Evolutionary conservation across 139 green algal species (phyloP), one percentile per base, ranked within the genome.

Genomic region (Volvox reticuliferus): DNA sequence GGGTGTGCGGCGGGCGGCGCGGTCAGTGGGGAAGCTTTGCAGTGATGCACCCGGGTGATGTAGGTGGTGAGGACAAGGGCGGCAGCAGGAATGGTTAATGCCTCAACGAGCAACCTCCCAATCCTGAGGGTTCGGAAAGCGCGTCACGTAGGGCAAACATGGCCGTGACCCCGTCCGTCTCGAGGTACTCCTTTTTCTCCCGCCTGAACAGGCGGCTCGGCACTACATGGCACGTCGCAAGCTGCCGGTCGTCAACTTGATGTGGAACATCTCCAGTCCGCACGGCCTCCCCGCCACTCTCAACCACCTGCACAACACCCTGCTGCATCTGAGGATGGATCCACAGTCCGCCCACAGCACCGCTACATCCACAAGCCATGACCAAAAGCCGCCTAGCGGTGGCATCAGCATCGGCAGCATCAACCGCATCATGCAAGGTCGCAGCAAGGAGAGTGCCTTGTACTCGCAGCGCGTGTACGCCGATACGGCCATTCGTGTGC

Each of bases 181-280:
- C 79, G 12, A 20, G 2, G 44, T 37, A 22, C 79, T 28, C 24
- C 21, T 28, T n/a, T 28, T 28, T 28, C 6, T 21, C 0, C 44
- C 79, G 1, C 44, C 28, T 19, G 30, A 9, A 17, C 82, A 88
- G 82, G 32, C 77, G 6, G 12, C 61, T 22, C 28, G 19, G 9
- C 32, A 20, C 22, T 30, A 79, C 63, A 19, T 21, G 63, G 19
- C 82, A 1, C 82, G 82, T 14, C 82, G 82, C 20, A 63, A 36
- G 63, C 63, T 65, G 24, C 84, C 68, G 26, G 68, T 30, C 16
- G 12, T 89, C 2, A 89, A 71, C 36, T n/a, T 82, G 32, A 81
- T 89, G 84, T 89, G 84, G 84, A 89, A 89, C 84, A 71, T 71
- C 36, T 71, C 26, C 67, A 69, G 65, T 1, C 68, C 84, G 0